Evolutionary conservation across 495 filamentous ascomycete species (phyloP).

Genomic region (Chaetomium cochliodes): DNA sequence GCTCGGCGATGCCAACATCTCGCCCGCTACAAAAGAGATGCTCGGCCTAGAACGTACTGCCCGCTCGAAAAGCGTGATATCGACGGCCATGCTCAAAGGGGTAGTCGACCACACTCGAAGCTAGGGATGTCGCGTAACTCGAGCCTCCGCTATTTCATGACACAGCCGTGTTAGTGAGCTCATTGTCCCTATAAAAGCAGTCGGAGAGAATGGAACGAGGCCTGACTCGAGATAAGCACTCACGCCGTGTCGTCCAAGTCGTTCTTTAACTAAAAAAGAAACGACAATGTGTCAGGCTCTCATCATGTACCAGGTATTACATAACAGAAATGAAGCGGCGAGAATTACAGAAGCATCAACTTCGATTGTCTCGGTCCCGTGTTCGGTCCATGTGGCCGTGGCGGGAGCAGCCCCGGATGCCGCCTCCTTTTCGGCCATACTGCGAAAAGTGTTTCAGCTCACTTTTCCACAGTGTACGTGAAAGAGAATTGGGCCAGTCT

Average conservation of each 20-base stretch:
- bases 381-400: not conserved
- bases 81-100: constrained; percentile 33
- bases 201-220: not conserved
- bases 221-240: not conserved
- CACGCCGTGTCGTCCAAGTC: not conserved
- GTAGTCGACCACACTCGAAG: constrained; percentile 34
- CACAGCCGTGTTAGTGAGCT: not conserved
- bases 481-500: not conserved
- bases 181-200: not conserved
- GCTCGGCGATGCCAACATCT: not conserved
- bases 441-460: not conserved
- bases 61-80: constrained; percentile 34
- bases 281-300: not conserved
- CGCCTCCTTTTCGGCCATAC: not conserved
- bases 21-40: not conserved
- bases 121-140: constrained; percentile 27
- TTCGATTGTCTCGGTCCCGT: not conserved
- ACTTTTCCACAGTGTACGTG: not conserved
- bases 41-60: constrained; percentile 5
- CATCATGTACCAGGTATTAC: no score
- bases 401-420: not conserved
- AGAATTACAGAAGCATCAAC: constrained; percentile 2
- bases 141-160: not conserved
- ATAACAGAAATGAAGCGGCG: not conserved
- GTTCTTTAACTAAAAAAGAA: not conserved